phyloP scores from a whole-genome alignment of 1,284 basidiomycete genomes.

The Leccinum huronense region DNA sequence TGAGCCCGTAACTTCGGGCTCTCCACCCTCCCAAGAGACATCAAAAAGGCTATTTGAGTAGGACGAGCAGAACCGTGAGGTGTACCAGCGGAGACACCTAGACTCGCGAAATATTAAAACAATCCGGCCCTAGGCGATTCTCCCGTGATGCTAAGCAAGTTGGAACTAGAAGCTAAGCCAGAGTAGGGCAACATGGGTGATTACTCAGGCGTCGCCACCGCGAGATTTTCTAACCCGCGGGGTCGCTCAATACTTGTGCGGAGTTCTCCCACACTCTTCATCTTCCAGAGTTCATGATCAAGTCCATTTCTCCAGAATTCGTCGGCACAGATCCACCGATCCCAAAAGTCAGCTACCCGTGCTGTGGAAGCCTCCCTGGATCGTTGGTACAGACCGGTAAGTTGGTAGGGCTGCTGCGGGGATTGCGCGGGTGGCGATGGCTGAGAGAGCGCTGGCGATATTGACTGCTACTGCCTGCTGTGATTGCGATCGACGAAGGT shows the following conservation, averaged over 20 bases:
- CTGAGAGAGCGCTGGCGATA: not conserved
- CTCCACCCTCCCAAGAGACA: slow-evolving; percentile 29
- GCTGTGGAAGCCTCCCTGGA: slow-evolving; percentile 53
- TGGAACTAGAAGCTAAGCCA: slow-evolving; percentile 61
- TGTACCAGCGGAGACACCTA: slow-evolving; percentile 50
- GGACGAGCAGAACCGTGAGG: slow-evolving; percentile 42
- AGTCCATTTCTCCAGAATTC: slow-evolving; percentile 35
- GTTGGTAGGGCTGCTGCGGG: slow-evolving; percentile 13
- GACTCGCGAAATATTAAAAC: slow-evolving; percentile 50
- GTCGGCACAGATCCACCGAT: not conserved
- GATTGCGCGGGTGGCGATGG: not conserved
- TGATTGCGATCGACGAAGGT: slow-evolving; percentile 8
- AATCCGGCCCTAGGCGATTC: slow-evolving; percentile 37
- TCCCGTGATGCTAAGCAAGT: slow-evolving; percentile 46
- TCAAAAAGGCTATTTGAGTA: slow-evolving; percentile 51
- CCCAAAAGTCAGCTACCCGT: slow-evolving; percentile 37
- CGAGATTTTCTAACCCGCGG: slow-evolving; percentile 22
- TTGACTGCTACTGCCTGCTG: not conserved
- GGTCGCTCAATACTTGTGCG: slow-evolving; percentile 45
- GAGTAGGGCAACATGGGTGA: slow-evolving; percentile 50
- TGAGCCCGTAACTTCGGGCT: slow-evolving; percentile 15
- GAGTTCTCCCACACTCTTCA: slow-evolving; percentile 85
- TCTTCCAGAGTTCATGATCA: slow-evolving; percentile 70
- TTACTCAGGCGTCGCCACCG: slow-evolving; percentile 30
- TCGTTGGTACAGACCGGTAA: slow-evolving; percentile 61